Base-by-base conservation (phyloP, 2,329 filamentous ascomycete species). In the Colletotrichum agaves region DNA sequence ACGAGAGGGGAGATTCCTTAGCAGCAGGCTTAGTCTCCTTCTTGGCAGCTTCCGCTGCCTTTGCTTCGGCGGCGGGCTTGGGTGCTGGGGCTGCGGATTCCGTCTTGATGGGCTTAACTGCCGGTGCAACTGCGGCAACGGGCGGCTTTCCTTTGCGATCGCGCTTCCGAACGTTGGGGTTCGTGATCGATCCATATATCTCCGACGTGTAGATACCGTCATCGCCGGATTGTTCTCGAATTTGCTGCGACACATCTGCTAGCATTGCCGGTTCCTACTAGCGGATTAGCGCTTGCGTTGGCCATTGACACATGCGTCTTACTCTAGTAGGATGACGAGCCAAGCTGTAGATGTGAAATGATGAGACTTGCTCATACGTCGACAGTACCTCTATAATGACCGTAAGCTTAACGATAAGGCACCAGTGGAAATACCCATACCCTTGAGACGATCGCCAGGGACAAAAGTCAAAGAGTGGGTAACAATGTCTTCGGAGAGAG, bases 291-390 rank as follows among this genome's bases (percentile, higher is more conserved):
- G 10, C 19, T 33, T 13, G 15, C 1, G 15, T n/a, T 3, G 3
- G 3, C 3, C 0, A 44, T 2, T 5, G 11, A 6, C 2, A 1
- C 3, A 10, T 11, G 53, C 3, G 15, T 10, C 76, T 44, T 79
- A 88, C 90, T 77, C 90, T 91, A 15, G 94, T 82, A 1, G 89
- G 86, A 41, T 88, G 86, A 1, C 92, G 86, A 46, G 92, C 90
- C 17, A 98, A 76, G 74, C 94, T 97, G 81, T 98, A 98, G 47
- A 98, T 82, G 73, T 98, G 93, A 67, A 97, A 90, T 0, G 93
- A 92, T 0, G 84, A 85, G 61, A 97, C 88, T n/a, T 88, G 83
- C 55, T 91, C 85, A 71, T 95, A 97, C 15, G 87, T 84, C 13
- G 84, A 81, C 64, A 93, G 88, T 1, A 87, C 83, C 71, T 87